phyloP scores from a whole-genome alignment of 306 rosid genomes.

The Quercus variabilis region DNA sequence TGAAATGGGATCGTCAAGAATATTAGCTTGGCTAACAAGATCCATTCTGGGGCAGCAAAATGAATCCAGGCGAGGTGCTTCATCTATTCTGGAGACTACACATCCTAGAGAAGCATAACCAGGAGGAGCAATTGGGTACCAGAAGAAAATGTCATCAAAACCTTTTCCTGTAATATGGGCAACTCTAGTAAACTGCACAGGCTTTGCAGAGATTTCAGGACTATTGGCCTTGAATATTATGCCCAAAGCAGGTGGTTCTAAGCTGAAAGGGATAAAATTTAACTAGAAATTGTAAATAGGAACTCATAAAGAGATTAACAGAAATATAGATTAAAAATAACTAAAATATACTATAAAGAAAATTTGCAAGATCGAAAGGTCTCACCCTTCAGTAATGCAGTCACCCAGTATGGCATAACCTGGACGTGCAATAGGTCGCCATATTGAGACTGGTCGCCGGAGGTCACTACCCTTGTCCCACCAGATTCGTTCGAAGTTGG shows the following conservation, averaged over 20 bases:
- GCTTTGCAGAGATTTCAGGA: conserved; percentile 81
- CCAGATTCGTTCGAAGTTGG: conserved; percentile 96
- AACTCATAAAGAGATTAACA: conserved; percentile 2
- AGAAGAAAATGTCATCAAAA: conserved; percentile 82
- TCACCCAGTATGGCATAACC: conserved; percentile 90
- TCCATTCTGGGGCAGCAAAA: conserved; percentile 98
- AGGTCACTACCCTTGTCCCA: conserved; percentile 94
- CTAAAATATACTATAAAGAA: conserved; percentile 1
- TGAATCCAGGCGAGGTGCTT: conserved; percentile 59
- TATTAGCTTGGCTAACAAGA: conserved; percentile 87
- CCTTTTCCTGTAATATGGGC: conserved; percentile 79
- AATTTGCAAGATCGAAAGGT: conserved; percentile 15
- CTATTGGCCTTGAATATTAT: conserved; percentile 76
- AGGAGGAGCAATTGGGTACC: conserved; percentile 97
- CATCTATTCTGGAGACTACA: conserved; percentile 73
- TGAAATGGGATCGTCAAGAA: conserved; percentile 82
- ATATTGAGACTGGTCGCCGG: conserved; percentile 80
- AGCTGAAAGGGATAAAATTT: conserved; percentile 51
- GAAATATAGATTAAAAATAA: conserved; percentile 1
- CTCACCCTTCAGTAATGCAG: conserved; percentile 95
- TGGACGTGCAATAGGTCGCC: conserved; percentile 80
- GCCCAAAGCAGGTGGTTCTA: conserved; percentile 95
- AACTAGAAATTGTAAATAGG: conserved; percentile 14
- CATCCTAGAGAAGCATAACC: conserved; percentile 99
- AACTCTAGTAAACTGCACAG: conserved; percentile 92